Conservation (phyloP, 2,329 filamentous ascomycete genomes). For the Pleomassaria siparia region DNA sequence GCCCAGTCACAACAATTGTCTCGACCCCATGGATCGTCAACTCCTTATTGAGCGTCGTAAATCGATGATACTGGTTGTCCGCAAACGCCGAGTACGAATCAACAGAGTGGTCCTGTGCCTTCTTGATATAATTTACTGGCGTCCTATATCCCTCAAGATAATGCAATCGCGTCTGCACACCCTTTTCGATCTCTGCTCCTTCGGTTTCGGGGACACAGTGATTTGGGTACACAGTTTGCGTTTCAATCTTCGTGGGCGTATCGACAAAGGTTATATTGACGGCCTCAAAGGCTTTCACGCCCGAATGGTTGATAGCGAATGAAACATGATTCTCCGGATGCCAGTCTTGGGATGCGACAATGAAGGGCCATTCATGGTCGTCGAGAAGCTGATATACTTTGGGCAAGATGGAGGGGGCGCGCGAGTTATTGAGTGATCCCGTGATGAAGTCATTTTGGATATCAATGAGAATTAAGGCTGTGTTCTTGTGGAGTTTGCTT, state of each 20-base stretch:
- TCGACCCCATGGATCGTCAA: conserved; percentile 19
- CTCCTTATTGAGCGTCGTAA: conserved; percentile 22
- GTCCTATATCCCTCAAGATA: conserved; percentile 21
- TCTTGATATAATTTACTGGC: conserved; percentile 27
- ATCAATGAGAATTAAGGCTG: conserved; percentile 25
- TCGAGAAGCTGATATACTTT: conserved; percentile 24
- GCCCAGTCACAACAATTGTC: conserved; percentile 20
- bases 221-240: conserved; percentile 17
- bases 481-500: conserved; percentile 19
- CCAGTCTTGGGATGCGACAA: conserved; percentile 27
- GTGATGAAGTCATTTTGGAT: conserved; percentile 31
- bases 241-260: conserved; percentile 18
- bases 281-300: conserved; percentile 10
- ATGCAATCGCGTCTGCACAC: conserved; percentile 20
- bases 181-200: conserved; percentile 21
- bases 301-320: conserved; percentile 19
- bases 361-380: conserved; percentile 27
- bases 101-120: conserved; percentile 23
- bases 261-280: conserved; percentile 23
- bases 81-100: conserved; percentile 27
- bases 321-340: conserved; percentile 23
- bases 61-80: conserved; percentile 27
- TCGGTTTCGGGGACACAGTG: conserved; percentile 24
- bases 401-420: conserved; percentile 19
- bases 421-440: conserved; percentile 20